A percentile compares a stretch with the other conserved stretches of the same genome.
These are phyloP conservation scores for Backusella liffmaniae DNA, from an alignment of 192 early-diverging fungal genomes.

Conservation along the genomic window DNA sequence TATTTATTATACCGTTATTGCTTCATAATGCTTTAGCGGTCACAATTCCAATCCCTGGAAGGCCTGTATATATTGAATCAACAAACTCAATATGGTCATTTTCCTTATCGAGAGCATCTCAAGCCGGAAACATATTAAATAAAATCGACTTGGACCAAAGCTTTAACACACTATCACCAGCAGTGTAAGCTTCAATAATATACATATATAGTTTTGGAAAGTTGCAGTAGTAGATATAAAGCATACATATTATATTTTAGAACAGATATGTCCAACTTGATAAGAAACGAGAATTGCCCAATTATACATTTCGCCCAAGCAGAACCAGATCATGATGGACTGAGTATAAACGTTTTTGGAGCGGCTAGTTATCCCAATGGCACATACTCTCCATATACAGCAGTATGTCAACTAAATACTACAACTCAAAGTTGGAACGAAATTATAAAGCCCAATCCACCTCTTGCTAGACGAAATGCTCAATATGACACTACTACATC, in stretches of 20 bases:
- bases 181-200: not conserved
- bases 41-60: slow-evolving; percentile 5
- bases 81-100: slow-evolving; percentile 13
- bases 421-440: not conserved
- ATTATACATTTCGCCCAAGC: slow-evolving; percentile 12
- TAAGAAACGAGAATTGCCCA: slow-evolving; percentile 11
- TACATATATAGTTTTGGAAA: not conserved
- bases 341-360: slow-evolving; percentile 8
- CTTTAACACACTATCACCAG: slow-evolving; percentile 8
- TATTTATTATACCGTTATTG: not conserved
- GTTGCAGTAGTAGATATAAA: not conserved
- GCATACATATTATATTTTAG: not conserved
- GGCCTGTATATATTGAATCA: slow-evolving; percentile 8
- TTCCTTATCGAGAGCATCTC: slow-evolving; percentile 12
- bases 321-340: slow-evolving; percentile 3
- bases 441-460: not conserved
- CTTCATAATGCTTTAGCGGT: not conserved
- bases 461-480: slow-evolving; percentile 5
- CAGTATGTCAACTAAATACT: slow-evolving; percentile 4
- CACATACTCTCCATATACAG: slow-evolving; percentile 5
- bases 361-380: not conserved
- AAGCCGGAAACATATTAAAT: slow-evolving; percentile 12
- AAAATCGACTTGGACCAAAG: not conserved
- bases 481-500: not conserved
- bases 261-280: not conserved